phyloP scores from a whole-genome alignment of 495 filamentous ascomycete species.

The Neurospora tetraspora region DNA sequence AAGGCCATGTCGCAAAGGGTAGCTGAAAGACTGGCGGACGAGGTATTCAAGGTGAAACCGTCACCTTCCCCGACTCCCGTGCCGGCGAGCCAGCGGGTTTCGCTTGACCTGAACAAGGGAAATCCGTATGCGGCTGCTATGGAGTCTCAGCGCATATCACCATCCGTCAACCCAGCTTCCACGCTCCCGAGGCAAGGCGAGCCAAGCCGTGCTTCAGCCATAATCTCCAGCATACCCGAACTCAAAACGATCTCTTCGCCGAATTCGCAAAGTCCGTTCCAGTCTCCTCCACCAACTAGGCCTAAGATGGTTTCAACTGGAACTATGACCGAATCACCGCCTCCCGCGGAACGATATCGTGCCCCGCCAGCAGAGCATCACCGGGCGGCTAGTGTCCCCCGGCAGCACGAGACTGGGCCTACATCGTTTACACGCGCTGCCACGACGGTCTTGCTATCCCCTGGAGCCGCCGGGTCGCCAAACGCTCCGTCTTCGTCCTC shows the following conservation, averaged over 20 bases:
- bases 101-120: constrained; percentile 21
- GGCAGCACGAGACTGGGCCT: constrained; percentile 27
- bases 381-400: constrained; percentile 45
- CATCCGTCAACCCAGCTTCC: constrained; percentile 25
- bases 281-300: constrained; percentile 44
- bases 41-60: constrained; percentile 44
- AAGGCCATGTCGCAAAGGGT: constrained; percentile 64
- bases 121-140: constrained; percentile 10
- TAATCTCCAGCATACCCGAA: constrained; percentile 44
- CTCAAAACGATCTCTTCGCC: constrained; percentile 40
- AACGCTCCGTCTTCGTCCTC: constrained; percentile 45
- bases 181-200: constrained; percentile 29
- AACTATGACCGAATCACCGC: constrained; percentile 76
- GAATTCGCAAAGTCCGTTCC: constrained; percentile 38
- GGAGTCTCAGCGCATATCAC: constrained; percentile 11
- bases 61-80: constrained; percentile 10
- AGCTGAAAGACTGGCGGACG: constrained; percentile 76
- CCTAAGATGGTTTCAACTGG: constrained; percentile 83
- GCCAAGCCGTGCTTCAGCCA: constrained; percentile 41
- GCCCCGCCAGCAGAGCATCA: constrained; percentile 49
- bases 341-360: constrained; percentile 45
- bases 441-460: constrained; percentile 8
- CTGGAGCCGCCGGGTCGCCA: constrained; percentile 16
- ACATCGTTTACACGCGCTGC: constrained; percentile 23
- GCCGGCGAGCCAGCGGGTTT: constrained; percentile 22